Conservation (phyloP, 2,329 filamentous ascomycete genomes). For the Colletotrichum simmondsii region DNA sequence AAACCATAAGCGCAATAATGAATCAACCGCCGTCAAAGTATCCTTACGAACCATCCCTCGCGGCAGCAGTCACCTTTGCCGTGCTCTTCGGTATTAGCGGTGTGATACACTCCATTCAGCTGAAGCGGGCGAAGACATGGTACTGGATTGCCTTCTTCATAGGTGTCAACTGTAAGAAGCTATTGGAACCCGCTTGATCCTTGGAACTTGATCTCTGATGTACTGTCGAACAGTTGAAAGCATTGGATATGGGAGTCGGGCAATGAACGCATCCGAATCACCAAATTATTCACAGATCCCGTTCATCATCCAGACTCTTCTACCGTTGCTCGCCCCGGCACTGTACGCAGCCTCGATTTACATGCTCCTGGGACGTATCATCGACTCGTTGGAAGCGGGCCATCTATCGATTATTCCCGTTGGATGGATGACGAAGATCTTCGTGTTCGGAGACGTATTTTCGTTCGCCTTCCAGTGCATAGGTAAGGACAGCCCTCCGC, state of each 20-base stretch:
- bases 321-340: neutral
- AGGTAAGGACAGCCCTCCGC: neutral
- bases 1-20: no score
- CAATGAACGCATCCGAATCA: neutral
- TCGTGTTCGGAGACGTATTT: neutral
- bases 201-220: neutral
- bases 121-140: neutral
- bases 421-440: neutral
- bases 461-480: neutral
- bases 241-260: neutral
- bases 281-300: neutral
- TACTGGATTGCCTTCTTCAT: neutral
- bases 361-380: neutral
- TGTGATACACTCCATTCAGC: neutral
- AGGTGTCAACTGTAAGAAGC: no score
- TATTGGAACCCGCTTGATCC: neutral
- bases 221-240: neutral
- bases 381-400: neutral
- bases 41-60: no score
- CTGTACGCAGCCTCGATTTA: neutral
- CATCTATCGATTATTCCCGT: neutral
- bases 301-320: neutral
- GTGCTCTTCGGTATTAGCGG: no score
- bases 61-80: no score
- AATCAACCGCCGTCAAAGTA: no score